These are phyloP conservation scores for Cucumis hystrix DNA, from an alignment of 306 rosid genomes.

Conservation along the genomic window DNA sequence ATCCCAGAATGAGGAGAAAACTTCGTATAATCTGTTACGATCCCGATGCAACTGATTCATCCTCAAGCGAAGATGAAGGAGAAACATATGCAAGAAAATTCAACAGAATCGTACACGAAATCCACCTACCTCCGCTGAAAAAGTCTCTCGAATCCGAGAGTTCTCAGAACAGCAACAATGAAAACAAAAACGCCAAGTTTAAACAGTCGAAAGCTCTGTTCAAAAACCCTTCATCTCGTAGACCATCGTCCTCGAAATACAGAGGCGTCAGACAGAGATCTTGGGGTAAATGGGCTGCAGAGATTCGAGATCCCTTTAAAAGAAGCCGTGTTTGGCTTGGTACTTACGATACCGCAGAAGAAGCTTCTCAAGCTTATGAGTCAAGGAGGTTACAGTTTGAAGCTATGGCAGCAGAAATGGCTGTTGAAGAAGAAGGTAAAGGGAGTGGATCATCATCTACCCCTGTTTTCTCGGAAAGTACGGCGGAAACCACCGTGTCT, in stretches of 20 bases:
- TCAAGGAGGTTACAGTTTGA: conserved; percentile 35
- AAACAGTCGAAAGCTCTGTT: conserved; percentile 16
- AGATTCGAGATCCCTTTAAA: conserved; percentile 68
- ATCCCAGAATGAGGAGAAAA: conserved; percentile 24
- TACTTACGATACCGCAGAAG: conserved; percentile 62
- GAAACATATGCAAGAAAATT: background rate
- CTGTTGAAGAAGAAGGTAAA: background rate
- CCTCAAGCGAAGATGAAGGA: conserved; percentile 59
- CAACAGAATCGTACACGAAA: conserved; percentile 13
- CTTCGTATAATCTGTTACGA: conserved; percentile 43
- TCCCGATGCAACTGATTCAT: conserved; percentile 69
- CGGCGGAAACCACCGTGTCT: conserved; percentile 19
- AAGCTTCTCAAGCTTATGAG: conserved; percentile 58
- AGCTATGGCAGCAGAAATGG: conserved; percentile 20
- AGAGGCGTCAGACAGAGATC: conserved; percentile 73
- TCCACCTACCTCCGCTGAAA: conserved; percentile 19
- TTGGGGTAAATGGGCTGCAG: conserved; percentile 95
- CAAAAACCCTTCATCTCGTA: conserved; percentile 1
- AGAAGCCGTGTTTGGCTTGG: conserved; percentile 60
- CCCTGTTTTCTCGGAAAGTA: conserved; percentile 18
- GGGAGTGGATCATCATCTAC: background rate
- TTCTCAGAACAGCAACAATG: conserved; percentile 25
- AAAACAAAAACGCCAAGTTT: conserved; percentile 3
- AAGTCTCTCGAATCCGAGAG: conserved; percentile 14
- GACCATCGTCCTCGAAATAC: conserved; percentile 22